phyloP scores from a whole-genome alignment of 2,329 filamentous ascomycete genomes.

The Hypoxylon sp. region DNA sequence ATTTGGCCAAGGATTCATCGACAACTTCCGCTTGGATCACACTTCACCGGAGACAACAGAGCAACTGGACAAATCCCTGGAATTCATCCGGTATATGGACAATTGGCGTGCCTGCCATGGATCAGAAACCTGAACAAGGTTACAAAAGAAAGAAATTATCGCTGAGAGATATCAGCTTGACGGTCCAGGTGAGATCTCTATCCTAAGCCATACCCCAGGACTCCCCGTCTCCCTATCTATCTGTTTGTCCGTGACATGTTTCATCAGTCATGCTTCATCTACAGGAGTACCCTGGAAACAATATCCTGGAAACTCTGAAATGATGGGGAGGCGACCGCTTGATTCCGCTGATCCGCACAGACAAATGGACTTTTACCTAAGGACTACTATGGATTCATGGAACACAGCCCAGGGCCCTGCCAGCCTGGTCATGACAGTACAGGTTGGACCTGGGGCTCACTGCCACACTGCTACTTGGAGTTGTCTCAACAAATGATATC shows the following conservation, averaged over 20 bases:
- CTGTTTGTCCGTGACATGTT: conserved; percentile 27
- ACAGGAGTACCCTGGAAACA: conserved; percentile 6
- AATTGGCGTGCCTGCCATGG: conserved; percentile 40
- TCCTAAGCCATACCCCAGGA: conserved; percentile 28
- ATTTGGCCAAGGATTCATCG: conserved; percentile 26
- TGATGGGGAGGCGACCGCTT: conserved; percentile 24
- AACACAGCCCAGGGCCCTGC: background rate
- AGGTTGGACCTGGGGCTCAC: conserved; percentile 15
- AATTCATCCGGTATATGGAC: conserved; percentile 20
- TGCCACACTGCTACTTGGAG: conserved; percentile 4
- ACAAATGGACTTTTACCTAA: conserved; percentile 9
- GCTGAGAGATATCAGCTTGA: conserved; percentile 22
- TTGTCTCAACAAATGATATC: conserved; percentile 16
- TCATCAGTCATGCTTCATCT: conserved; percentile 11
- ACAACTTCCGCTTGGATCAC: conserved; percentile 18
- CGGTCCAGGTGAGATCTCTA: conserved; percentile 38
- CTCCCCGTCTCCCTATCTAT: conserved; percentile 18
- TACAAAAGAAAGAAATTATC: conserved; percentile 22
- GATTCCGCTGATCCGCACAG: conserved; percentile 34
- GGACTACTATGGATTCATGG: conserved; percentile 24
- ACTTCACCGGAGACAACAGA: conserved; percentile 27
- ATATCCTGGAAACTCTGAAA: conserved; percentile 1
- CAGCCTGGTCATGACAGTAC: conserved; percentile 38
- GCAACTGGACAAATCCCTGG: conserved; percentile 11
- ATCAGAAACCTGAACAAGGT: conserved; percentile 32